Conservation (phyloP, 2,329 filamentous ascomycete species). For the Fusarium sp. region DNA sequence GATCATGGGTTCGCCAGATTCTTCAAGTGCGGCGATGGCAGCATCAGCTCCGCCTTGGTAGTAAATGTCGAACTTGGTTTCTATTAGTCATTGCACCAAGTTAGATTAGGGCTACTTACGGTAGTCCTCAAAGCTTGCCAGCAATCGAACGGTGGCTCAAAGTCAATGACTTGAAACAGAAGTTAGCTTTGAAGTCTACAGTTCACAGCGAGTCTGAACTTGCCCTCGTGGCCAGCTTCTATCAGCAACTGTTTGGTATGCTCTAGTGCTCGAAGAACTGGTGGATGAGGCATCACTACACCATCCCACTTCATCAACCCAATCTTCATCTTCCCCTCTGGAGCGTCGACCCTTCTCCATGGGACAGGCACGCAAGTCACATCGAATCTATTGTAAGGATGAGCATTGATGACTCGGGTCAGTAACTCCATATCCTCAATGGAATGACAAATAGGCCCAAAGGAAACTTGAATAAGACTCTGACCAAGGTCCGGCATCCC, state of each 20-base stretch:
- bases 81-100: accelerated
- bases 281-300: slow-evolving; percentile 11
- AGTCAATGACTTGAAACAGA: background rate
- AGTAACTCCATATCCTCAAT: slow-evolving; percentile 13
- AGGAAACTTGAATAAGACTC: slow-evolving; percentile 54
- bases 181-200: accelerated
- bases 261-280: slow-evolving; percentile 6
- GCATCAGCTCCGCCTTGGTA: background rate
- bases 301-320: slow-evolving; percentile 14
- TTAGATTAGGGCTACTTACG: background rate
- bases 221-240: slow-evolving; percentile 5
- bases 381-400: slow-evolving; percentile 1
- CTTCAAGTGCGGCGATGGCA: background rate
- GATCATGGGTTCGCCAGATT: slow-evolving; percentile 5
- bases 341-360: background rate
- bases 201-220: accelerated
- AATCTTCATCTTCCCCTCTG: background rate
- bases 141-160: slow-evolving; percentile 11
- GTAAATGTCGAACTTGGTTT: slow-evolving; percentile 2
- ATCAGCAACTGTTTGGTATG: background rate
- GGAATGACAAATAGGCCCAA: slow-evolving; percentile 36
- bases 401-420: background rate
- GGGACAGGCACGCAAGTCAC: background rate
- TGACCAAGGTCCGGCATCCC: slow-evolving; percentile 22
- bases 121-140: background rate